Base-by-base conservation (phyloP, 2,329 filamentous ascomycete species). In the Talaromyces islandicus region DNA sequence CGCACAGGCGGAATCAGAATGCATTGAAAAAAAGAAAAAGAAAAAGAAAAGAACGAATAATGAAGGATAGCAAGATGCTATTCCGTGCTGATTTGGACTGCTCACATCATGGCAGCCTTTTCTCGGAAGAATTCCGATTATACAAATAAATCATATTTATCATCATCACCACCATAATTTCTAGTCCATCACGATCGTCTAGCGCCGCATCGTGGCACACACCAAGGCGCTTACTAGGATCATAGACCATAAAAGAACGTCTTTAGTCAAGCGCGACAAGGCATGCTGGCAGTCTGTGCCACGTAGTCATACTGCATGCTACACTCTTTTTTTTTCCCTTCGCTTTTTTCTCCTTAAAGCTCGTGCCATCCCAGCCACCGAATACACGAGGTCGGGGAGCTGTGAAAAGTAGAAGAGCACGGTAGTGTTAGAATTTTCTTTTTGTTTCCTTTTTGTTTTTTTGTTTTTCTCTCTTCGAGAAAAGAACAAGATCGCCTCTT, bases 1-100 rank as follows among this genome's bases (percentile, higher is more conserved):
- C 17, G 12, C 25, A 27, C 14, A 52, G 48, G 88, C 92, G 70
- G 24, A 29, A 52, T 27, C 48, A 27, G 5, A 29, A 29, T 9
- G 24, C 24, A 25, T 24, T 19, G 32, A 41, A 53, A 32, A 56
- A 19, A 59, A 62, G 10, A 46, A 46, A 46, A 46, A 46, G 43
- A 46, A 46, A 41, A 41, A 11, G 19, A 46, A 24, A 12, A 43
- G 6, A 11, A 46, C 9, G 1, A 5, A 4, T 46, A 5, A 4
- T 46, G 19, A 11, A 46, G 19, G 7, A 12, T 46, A 46, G 32
- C 32, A 5, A 3, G 3, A 27, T 3, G 25, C 6, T 27, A 35
- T 35, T 10, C 32, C 14, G 32, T 24, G 19, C 19, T n/a, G 35
- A 46, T 11, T 12, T 24, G 19, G 9, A 21, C 43, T 46, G n/a